Evolutionary conservation across 1,284 basidiomycete genomes (phyloP), one percentile per base, ranked within the genome.

Genomic region (Irpex sp.): DNA sequence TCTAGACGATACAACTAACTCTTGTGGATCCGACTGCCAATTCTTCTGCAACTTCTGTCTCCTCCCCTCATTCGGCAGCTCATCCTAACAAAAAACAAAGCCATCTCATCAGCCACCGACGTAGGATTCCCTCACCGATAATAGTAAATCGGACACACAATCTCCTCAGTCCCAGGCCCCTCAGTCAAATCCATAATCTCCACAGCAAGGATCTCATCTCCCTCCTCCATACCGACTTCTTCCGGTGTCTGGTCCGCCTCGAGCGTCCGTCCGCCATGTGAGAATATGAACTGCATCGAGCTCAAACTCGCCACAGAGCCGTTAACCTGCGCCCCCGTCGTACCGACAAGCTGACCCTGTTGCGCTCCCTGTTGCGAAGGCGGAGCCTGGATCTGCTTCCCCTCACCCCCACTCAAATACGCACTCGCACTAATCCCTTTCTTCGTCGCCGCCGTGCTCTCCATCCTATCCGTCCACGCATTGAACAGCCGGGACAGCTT

Each of bases 401-500:
- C 78, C 80, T 70, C 79, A 81, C 59, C 78, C 57, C 59, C 36
- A 63, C 39, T 43, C 39, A 43, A 43, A 43, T 43, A 43, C 9
- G 39, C 39, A 43, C 39, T 43, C 9, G 21, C 74, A 15, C 72
- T 69, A 3, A 65, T 68, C n/a, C 61, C 68, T 50, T 67, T 65
- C 66, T 70, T 71, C 53, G 53, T 11, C 21, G 7, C 8, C 46
- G 65, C 67, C 55, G 68, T 64, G 58, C 65, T 60, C 71, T 92
- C 90, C 92, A 94, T 93, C 66, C 92, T 81, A 59, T 90, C 89
- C 37, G 89, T 92, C 91, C 92, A 93, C n/a, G 90, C 88, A 68
- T 85, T 87, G 74, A 93, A 92, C 62, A 93, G 80, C 63, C 88
- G 82, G 57, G 87, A 85, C 37, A 94, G 79, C 73, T 92, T 93